Conservation (phyloP, 2,329 filamentous ascomycete species). For the Ophiostoma novo-ulmi region DNA sequence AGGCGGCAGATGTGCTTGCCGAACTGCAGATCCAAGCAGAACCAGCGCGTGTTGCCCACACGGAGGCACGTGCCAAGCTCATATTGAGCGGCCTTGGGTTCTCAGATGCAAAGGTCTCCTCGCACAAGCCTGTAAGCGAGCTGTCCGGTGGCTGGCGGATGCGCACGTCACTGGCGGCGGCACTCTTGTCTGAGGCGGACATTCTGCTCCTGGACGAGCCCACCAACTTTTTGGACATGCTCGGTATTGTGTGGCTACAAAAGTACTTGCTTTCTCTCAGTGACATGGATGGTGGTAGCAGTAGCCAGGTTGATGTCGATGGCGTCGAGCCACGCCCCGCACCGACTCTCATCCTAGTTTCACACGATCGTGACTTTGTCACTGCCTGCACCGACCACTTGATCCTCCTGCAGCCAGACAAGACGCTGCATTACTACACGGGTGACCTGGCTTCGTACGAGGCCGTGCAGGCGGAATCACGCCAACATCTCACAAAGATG, state of each 20-base stretch:
- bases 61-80: slow-evolving; percentile 41
- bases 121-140: slow-evolving; percentile 39
- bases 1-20: background rate
- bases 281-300: background rate
- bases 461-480: slow-evolving; percentile 55
- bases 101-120: background rate
- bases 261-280: background rate
- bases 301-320: background rate
- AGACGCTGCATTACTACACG: slow-evolving; percentile 64
- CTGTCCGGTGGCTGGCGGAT: slow-evolving; percentile 76
- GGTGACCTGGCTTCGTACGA: slow-evolving; percentile 72
- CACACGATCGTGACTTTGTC: slow-evolving; percentile 78
- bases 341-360: slow-evolving; percentile 56
- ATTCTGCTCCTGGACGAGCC: background rate
- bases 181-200: background rate
- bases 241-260: background rate
- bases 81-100: slow-evolving; percentile 37
- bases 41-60: slow-evolving; percentile 55
- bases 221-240: background rate
- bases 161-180: slow-evolving; percentile 38
- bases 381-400: slow-evolving; percentile 69
- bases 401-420: slow-evolving; percentile 60
- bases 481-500: slow-evolving; percentile 48
- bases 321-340: background rate
- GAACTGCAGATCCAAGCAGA: slow-evolving; percentile 65